Evolutionary conservation across 345 rosid genomes (phyloP).

Genomic region (Salix caprea): DNA sequence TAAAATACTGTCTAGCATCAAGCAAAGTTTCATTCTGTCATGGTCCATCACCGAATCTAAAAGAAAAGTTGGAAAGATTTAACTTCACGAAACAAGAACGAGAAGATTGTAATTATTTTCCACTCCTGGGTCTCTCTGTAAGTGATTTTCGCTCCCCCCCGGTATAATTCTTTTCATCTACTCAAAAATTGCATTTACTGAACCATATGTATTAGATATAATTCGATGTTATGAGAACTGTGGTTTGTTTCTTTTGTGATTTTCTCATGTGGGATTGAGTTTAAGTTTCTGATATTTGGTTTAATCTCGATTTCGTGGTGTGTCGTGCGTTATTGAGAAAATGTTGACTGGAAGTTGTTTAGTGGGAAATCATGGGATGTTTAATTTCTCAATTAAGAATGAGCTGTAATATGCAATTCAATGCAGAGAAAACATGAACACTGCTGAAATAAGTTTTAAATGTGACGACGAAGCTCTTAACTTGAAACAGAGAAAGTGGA

Average conservation of each 20-base stretch:
- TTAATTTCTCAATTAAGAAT: neutral
- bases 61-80: neutral
- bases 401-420: neutral
- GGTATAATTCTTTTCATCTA: too few species aligned
- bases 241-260: conserved; percentile 2
- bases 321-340: neutral
- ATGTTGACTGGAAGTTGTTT: neutral
- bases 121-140: conserved; percentile 8
- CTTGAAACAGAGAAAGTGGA: neutral
- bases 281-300: neutral
- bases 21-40: neutral
- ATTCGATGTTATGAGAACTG: neutral
- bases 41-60: neutral
- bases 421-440: neutral
- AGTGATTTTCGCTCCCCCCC: neutral
- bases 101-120: neutral
- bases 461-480: neutral
- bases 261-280: neutral
- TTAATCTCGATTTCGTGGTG: neutral
- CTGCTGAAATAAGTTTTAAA: neutral
- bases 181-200: neutral
- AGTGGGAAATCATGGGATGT: neutral
- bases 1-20: neutral
- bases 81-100: neutral
- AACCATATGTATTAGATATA: neutral